Evolutionary conservation across 2,329 filamentous ascomycete species (phyloP), one percentile per base, ranked within the genome.

Genomic region (Biscogniauxia sp.): DNA sequence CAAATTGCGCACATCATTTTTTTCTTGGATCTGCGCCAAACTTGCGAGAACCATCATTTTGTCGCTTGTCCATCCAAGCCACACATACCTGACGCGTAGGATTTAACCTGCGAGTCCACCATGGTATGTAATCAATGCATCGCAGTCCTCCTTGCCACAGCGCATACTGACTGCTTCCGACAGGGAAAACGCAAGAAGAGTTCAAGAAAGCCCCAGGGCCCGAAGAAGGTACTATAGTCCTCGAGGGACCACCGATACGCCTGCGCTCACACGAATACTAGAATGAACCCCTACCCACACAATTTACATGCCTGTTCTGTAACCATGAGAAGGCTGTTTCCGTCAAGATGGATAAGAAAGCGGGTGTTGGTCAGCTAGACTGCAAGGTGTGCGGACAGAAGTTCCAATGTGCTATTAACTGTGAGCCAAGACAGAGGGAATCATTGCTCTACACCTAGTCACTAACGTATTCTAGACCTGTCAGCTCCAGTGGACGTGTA

Each of bases 281-380:
- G 88, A 79, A 84, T 74, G 90, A 93, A 69, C 85, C 87, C 50
- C 83, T 95, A 19, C 84, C 89, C 3, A 93, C 91, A 2, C 86
- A 87, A n/a, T 99, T 99, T 77, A 92, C 93, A 60, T 99, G 95
- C 75, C 88, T 99, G 53, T 99, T 99, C 79, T 99, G 95, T 83
- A 98, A 97, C 76, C 93, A 98, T 78, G 95, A 98, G 74, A 95
- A 92, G 67, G 92, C 93, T 0, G 91, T 99, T 56, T 84, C 87
- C 26, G 91, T 97, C 68, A 95, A 96, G 77, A 84, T 99, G 55
- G 93, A 99, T 75, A 97, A 96, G 82, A 98, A 98, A 75, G 82
- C 87, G 26, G 92, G 92, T 56, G 84, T 97, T 45, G 95, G 94
- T 53, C 86, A 90, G 63, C 82, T 99, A 25, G 87, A 89, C 61